Evolutionary conservation across 345 rosid genomes (phyloP), one percentile per base, ranked within the genome.

Genomic region (Rhodomyrtus tomentosa): DNA sequence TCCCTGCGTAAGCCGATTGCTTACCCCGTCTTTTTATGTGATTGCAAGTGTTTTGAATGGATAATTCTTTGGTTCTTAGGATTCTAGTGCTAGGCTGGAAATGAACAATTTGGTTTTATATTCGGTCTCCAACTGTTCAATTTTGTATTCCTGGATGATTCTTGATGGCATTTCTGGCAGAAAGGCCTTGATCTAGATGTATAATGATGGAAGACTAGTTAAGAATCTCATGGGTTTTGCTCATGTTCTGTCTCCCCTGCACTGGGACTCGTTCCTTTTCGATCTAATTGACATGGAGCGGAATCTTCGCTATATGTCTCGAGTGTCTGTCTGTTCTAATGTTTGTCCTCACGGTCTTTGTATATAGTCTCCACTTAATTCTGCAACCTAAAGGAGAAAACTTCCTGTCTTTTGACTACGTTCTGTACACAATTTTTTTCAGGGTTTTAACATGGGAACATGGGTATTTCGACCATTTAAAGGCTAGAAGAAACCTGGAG

Each of bases 391-490:
- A 20, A 68, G 24, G 45, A 68, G 45, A 32, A 81, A 81, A 81
- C 40, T 81, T 81, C 82, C 5, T 6, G 48, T 52, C 42, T 24
- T 62, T 56, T 27, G 27, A 58, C 53, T 7, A 4, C 24, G 50
- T 82, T 85, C 13, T 59, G 32, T 81, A 51, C 27, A n/a, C 51
- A n/a, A 40, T 11, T 84, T 38, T 40, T 45, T 90, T 82, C 91
- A 93, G 96, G 92, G 62, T 85, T 80, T 88, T 93, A 87, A 90
- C 88, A 80, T 92, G 93, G 95, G 93, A 92, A 87, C 95, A 93
- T 86, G 94, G 95, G 29, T 88, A 86, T 81, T 88, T 81, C 84
- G 90, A 84, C 74, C 84, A 87, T 83, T 88, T 87, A 72, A 88
- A 82, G 86, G 89, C 91, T 84, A 73, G 89, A 82, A 86, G 81